phyloP scores from a whole-genome alignment of 1,139 yeast genomes.

The Hyphopichia wangnamkhiaoensis region DNA sequence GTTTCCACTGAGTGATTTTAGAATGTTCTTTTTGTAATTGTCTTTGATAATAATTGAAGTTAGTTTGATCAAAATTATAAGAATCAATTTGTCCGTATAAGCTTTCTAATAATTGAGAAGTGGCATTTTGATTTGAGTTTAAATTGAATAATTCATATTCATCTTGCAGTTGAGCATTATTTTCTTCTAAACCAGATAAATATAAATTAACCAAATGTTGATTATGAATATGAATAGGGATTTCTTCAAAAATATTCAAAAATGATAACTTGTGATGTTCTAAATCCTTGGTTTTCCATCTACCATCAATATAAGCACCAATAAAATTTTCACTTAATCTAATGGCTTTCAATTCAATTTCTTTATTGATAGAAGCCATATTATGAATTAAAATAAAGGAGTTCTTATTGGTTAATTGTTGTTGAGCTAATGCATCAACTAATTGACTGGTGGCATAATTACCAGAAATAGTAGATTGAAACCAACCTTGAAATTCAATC shows the following conservation, averaged over 20 bases:
- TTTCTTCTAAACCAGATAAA: constrained; percentile 39
- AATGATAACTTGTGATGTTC: constrained; percentile 63
- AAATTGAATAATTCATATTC: constrained; percentile 45
- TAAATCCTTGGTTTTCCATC: constrained; percentile 68
- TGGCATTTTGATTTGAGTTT: constrained; percentile 46
- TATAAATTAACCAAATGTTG: constrained; percentile 44
- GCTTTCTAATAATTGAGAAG: constrained; percentile 60
- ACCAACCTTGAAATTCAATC: constrained; percentile 81
- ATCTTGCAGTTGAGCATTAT: constrained; percentile 19
- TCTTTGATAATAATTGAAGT: constrained; percentile 82
- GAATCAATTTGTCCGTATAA: constrained; percentile 76
- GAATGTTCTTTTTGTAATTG: constrained; percentile 69
- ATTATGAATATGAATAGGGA: constrained; percentile 67
- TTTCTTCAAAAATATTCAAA: constrained; percentile 70
- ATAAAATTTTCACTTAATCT: constrained; percentile 68
- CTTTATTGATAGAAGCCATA: constrained; percentile 64
- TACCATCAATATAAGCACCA: constrained; percentile 54
- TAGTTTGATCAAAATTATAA: constrained; percentile 78
- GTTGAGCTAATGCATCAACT: constrained; percentile 66
- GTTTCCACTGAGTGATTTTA: constrained; percentile 75
- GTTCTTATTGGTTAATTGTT: constrained; percentile 66
- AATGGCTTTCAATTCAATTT: constrained; percentile 67
- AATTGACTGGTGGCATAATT: constrained; percentile 65
- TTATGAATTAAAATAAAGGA: constrained; percentile 73
- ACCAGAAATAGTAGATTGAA: constrained; percentile 70